Percentiles rank a stretch among this genome's conserved stretches.
Conservation (phyloP, 2,329 filamentous ascomycete species). For the Lasiodiplodia hormozganensis region DNA sequence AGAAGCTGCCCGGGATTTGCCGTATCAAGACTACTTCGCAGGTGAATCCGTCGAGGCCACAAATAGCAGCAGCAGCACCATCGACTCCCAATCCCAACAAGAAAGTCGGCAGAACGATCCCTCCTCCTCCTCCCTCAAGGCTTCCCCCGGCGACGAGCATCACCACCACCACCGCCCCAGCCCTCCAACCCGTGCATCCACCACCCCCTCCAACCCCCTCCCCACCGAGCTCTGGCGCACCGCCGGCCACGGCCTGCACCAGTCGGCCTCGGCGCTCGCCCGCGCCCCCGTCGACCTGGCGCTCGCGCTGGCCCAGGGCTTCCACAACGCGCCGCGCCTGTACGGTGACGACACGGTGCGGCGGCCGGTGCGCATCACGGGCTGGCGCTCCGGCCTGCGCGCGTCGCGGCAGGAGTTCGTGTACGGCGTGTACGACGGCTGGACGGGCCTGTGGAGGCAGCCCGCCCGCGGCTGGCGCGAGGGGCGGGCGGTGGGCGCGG, state of each 20-base stretch:
- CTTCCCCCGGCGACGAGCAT: neutral
- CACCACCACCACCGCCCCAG: slow-evolving; percentile 31
- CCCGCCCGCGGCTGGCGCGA: slow-evolving; percentile 65
- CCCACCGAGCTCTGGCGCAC: slow-evolving; percentile 53
- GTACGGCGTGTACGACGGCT: slow-evolving; percentile 70
- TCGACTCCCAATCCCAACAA: neutral
- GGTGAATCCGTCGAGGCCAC: neutral
- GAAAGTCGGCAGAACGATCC: neutral
- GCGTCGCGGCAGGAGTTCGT: slow-evolving; percentile 68
- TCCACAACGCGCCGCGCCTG: slow-evolving; percentile 73
- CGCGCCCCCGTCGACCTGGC: slow-evolving; percentile 67
- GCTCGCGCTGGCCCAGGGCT: slow-evolving; percentile 70
- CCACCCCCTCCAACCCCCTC: slow-evolving; percentile 40
- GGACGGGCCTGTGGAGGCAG: slow-evolving; percentile 67
- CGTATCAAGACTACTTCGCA: neutral
- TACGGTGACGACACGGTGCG: slow-evolving; percentile 76
- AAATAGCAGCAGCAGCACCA: neutral
- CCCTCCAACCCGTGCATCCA: slow-evolving; percentile 33
- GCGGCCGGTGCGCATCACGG: slow-evolving; percentile 67
- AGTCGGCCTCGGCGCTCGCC: slow-evolving; percentile 60
- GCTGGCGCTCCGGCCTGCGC: slow-evolving; percentile 66
- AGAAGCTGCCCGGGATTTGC: neutral
- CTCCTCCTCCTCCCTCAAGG: neutral
- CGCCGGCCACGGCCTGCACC: slow-evolving; percentile 59
- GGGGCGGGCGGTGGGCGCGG: slow-evolving; percentile 61